Evolutionary conservation across 2,329 filamentous ascomycete genomes (phyloP), one percentile per base, ranked within the genome.

Genomic region (Cucurbitaria berberidis): DNA sequence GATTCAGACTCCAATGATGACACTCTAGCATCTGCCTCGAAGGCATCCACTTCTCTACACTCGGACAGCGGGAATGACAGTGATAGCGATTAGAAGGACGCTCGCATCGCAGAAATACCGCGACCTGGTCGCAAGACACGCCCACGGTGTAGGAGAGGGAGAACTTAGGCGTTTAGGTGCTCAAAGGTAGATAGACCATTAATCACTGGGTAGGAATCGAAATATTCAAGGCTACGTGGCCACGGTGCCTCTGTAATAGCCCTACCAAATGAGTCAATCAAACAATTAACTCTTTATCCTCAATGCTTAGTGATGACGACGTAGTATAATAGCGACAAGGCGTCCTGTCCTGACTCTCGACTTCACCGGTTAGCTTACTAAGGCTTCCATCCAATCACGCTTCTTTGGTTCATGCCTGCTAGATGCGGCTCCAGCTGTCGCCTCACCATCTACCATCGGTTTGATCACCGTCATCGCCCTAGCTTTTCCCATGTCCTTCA

Each of bases 251-350:
- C n/a, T n/a, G n/a, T 70, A 10, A 16, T 39, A 10, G 24, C 29
- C 3, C 54, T 71, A 2, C 64, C 68, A 6, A 67, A 61, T 0
- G 68, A 71, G 44, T 41, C 69, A 3, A 54, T 68, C 4, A 61
- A 69, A 42, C 43, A 45, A n/a, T 58, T 71, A 19, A 48, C 60
- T 10, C 46, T 36, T 8, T 15, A 67, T 45, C 63, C 70, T 11
- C n/a, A n/a, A n/a, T n/a, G n/a, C n/a, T n/a, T n/a, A n/a, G n/a
- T n/a, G n/a, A n/a, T n/a, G n/a, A n/a, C n/a, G n/a, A n/a, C n/a
- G n/a, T n/a, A n/a, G n/a, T n/a, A n/a, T n/a, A n/a, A n/a, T n/a
- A 26, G 24, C 9, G 24, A 26, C 24, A 9, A 26, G 24, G 5
- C 24, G 5, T 26, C 24, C 5, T 26, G n/a, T 27, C 26, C 8